These are phyloP conservation scores for Vicia faba DNA, from an alignment of 306 rosid species.

Conservation along the genomic window DNA sequence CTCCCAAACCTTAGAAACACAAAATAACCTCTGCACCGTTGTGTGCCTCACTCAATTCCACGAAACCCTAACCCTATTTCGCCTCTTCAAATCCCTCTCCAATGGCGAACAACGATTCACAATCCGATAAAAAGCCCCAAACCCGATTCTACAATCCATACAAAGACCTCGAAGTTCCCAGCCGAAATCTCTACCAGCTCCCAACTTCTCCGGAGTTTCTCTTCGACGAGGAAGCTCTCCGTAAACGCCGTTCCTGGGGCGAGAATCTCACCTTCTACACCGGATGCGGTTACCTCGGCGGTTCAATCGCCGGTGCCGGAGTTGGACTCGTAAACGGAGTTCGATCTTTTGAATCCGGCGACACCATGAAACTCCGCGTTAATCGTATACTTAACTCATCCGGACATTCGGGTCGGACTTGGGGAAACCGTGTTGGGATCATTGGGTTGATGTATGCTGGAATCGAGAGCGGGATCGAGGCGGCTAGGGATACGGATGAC, in stretches of 20 bases:
- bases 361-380: constrained; percentile 66
- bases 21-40: neutral
- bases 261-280: constrained; percentile 88
- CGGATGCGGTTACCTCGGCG: constrained; percentile 71
- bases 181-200: constrained; percentile 64
- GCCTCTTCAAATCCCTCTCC: neutral
- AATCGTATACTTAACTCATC: constrained; percentile 71
- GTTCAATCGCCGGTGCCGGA: constrained; percentile 64
- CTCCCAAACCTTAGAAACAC: neutral
- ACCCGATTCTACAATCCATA: constrained; percentile 78
- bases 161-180: constrained; percentile 72
- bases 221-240: constrained; percentile 76
- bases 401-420: constrained; percentile 75
- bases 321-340: constrained; percentile 62
- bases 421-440: constrained; percentile 80
- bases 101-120: constrained; percentile 55
- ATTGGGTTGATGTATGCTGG: constrained; percentile 81
- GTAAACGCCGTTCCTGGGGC: constrained; percentile 84
- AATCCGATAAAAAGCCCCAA: constrained; percentile 39
- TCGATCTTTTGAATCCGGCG: constrained; percentile 69
- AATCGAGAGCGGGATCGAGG: constrained; percentile 69
- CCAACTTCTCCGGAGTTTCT: constrained; percentile 82
- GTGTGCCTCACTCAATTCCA: neutral
- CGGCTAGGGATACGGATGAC: constrained; percentile 68
- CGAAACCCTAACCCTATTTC: constrained; percentile 44